phyloP scores from a whole-genome alignment of 805 yeast species.

The Ogataea allantospora region DNA sequence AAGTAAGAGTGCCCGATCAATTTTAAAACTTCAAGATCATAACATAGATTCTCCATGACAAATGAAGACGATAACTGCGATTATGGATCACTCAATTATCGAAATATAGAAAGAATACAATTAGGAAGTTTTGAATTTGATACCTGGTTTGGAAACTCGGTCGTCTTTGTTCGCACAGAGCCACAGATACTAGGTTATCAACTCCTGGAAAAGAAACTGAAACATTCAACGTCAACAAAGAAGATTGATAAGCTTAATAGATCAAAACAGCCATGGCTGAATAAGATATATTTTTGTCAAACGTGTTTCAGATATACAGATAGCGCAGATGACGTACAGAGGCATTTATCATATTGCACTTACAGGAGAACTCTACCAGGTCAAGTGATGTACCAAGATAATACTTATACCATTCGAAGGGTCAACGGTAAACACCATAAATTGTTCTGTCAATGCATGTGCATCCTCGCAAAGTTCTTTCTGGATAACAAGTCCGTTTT shows the following conservation, averaged over 20 bases:
- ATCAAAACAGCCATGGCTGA: slow-evolving; percentile 48
- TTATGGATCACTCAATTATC: slow-evolving; percentile 60
- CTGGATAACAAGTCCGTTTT: slow-evolving; percentile 87
- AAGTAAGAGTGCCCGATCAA: background rate
- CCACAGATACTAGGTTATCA: slow-evolving; percentile 47
- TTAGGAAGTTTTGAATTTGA: slow-evolving; percentile 68
- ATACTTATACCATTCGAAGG: slow-evolving; percentile 53
- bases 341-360: slow-evolving; percentile 51
- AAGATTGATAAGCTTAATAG: slow-evolving; percentile 16
- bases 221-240: slow-evolving; percentile 20
- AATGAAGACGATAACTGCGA: slow-evolving; percentile 35
- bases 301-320: slow-evolving; percentile 81
- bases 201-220: slow-evolving; percentile 23
- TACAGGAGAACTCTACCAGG: slow-evolving; percentile 54
- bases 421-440: slow-evolving; percentile 64
- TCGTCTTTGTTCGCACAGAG: slow-evolving; percentile 55
- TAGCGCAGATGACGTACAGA: slow-evolving; percentile 38
- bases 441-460: slow-evolving; percentile 76
- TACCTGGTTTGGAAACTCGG: slow-evolving; percentile 89
- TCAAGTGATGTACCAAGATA: slow-evolving; percentile 62
- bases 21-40: background rate
- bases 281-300: slow-evolving; percentile 69
- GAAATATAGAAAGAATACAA: slow-evolving; percentile 64
- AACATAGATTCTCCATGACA: slow-evolving; percentile 3
- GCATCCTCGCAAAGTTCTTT: slow-evolving; percentile 83